These are phyloP conservation scores for Rossbeevera mucosa DNA, from an alignment of 768 basidiomycete species.

Conservation along the genomic window DNA sequence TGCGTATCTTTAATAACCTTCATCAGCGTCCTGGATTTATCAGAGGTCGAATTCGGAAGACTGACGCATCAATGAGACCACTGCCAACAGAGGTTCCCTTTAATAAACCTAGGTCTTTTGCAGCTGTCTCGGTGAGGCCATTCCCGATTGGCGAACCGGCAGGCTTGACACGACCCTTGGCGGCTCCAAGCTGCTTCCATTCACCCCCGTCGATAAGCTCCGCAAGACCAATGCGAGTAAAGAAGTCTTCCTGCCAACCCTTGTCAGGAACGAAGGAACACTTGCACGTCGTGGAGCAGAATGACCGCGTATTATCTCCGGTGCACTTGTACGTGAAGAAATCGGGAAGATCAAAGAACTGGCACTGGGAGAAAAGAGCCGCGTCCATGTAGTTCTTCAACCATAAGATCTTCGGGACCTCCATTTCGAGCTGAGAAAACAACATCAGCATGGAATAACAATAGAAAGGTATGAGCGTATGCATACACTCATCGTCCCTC, in stretches of 20 bases:
- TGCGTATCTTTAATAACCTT: conserved; percentile 61
- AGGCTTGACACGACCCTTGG: conserved; percentile 61
- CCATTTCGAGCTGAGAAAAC: conserved; percentile 82
- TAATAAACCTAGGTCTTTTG: conserved; percentile 76
- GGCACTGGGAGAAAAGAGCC: conserved; percentile 64
- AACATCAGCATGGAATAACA: conserved; percentile 6
- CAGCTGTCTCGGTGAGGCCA: conserved; percentile 75
- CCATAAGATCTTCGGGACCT: conserved; percentile 97
- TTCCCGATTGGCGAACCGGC: conserved; percentile 82
- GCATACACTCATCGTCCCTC: conserved; percentile 89
- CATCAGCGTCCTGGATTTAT: not conserved
- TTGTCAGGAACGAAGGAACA: conserved; percentile 83
- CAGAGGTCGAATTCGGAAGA: conserved; percentile 5
- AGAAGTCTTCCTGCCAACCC: conserved; percentile 91
- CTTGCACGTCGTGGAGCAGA: conserved; percentile 94
- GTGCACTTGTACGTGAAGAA: conserved; percentile 94
- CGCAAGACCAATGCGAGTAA: conserved; percentile 75
- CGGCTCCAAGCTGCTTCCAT: conserved; percentile 72
- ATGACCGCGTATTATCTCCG: conserved; percentile 62
- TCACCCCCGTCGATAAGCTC: conserved; percentile 58
- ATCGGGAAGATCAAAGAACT: conserved; percentile 92
- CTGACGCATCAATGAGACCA: conserved; percentile 91
- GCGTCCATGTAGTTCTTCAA: conserved; percentile 83
- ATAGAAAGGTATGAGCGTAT: not conserved
- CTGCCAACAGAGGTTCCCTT: conserved; percentile 92